Percentiles rank a stretch among this genome's conserved stretches.
These are phyloP conservation scores for Westerdykella ornata DNA, from an alignment of 2,329 filamentous ascomycete species.

Conservation along the genomic window DNA sequence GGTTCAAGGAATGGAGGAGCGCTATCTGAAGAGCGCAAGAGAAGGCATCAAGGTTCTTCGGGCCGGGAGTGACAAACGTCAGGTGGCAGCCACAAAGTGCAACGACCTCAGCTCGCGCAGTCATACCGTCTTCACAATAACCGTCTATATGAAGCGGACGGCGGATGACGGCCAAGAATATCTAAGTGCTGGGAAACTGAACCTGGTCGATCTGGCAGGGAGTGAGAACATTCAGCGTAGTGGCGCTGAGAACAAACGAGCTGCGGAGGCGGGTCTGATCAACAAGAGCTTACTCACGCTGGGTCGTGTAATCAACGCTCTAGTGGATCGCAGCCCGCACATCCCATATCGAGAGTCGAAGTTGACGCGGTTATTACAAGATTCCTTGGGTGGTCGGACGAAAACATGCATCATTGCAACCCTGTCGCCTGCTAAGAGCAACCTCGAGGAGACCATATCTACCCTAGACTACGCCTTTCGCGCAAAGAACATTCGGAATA, in stretches of 20 bases:
- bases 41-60: constrained; percentile 86
- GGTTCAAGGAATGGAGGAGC: constrained; percentile 97
- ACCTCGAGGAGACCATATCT: constrained; percentile 95
- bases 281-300: constrained; percentile 96
- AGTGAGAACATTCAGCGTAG: constrained; percentile 97
- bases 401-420: constrained; percentile 99
- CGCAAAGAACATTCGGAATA: constrained; percentile 97
- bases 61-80: constrained; percentile 82
- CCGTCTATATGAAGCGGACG: constrained; percentile 76
- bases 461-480: constrained; percentile 96
- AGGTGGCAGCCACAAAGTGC: constrained; percentile 99
- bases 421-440: constrained; percentile 87
- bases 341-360: constrained; percentile 95
- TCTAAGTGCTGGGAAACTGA: constrained; percentile 85
- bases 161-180: constrained; percentile 83
- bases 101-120: constrained; percentile 96
- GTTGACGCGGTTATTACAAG: constrained; percentile 87
- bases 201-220: constrained; percentile 90
- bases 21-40: constrained; percentile 76
- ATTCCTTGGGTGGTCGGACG: constrained; percentile 88
- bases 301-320: constrained; percentile 91
- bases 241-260: constrained; percentile 95
- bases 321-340: constrained; percentile 82
- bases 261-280: constrained; percentile 90
- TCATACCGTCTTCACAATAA: constrained; percentile 96